Percentiles rank a stretch among this genome's conserved stretches.
Evolutionary conservation across 1,284 basidiomycete genomes (phyloP).

Genomic region (Ganoderma boninense): DNA sequence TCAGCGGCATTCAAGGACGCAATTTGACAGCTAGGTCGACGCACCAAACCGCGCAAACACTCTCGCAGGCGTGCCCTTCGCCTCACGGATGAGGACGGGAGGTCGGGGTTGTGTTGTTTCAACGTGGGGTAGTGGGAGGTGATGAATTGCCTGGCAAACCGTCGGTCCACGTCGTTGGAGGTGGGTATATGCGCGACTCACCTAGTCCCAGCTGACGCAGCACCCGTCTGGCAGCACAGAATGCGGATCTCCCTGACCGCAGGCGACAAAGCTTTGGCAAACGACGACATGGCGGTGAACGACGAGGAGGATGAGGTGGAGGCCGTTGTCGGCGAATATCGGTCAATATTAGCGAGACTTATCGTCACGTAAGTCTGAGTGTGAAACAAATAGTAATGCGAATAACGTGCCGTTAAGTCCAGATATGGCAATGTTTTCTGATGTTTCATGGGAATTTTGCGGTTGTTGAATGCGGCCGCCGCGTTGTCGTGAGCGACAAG

Average conservation of each 20-base stretch:
- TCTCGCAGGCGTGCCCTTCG: constrained; percentile 87
- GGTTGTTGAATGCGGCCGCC: constrained; percentile 30
- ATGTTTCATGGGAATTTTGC: constrained; percentile 11
- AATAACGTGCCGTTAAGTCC: too few relatives aligned
- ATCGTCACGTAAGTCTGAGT: neutral
- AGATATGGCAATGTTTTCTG: neutral
- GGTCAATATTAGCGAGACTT: neutral
- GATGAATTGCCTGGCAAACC: constrained; percentile 77
- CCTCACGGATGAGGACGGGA: constrained; percentile 91
- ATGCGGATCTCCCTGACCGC: constrained; percentile 88
- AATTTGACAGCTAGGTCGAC: too few relatives aligned
- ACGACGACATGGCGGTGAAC: constrained; percentile 58
- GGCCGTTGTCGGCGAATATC: neutral
- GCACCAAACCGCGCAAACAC: constrained; percentile 92
- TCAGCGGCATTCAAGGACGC: too few relatives aligned
- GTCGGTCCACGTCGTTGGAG: constrained; percentile 1
- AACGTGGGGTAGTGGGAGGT: constrained; percentile 81
- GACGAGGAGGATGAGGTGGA: constrained; percentile 4
- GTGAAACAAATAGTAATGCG: neutral
- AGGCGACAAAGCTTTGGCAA: constrained; percentile 84
- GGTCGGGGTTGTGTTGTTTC: constrained; percentile 90
- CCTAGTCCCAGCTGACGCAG: constrained; percentile 86
- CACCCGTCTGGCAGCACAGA: constrained; percentile 84
- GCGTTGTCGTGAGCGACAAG: constrained; percentile 25
- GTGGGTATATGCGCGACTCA: constrained; percentile 46